Conservation (phyloP, 2,329 filamentous ascomycete species). For the Coniella vitis region DNA sequence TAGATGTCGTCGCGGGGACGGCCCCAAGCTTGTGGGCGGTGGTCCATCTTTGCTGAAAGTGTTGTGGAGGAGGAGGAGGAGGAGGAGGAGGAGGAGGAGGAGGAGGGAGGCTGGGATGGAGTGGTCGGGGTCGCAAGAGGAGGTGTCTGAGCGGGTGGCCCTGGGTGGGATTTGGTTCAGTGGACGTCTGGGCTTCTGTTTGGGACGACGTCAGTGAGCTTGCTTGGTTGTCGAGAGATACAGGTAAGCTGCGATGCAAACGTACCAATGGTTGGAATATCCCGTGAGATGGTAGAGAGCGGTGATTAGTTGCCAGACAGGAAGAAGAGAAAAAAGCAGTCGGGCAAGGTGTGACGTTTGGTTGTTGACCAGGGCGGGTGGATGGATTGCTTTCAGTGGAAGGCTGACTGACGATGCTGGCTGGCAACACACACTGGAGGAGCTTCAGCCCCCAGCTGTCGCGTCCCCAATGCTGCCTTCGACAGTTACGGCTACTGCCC, state of each 20-base stretch:
- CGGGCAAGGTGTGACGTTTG: background rate
- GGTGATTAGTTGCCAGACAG: too few species aligned
- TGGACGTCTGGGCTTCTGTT: slow-evolving; percentile 2
- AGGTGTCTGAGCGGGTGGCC: background rate
- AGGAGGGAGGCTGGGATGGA: slow-evolving; percentile 4
- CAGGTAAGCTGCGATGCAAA: too few species aligned
- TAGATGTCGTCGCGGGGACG: slow-evolving; percentile 94
- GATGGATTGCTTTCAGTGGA: background rate
- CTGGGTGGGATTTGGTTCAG: background rate
- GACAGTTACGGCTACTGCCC: slow-evolving; percentile 23
- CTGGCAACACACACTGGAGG: background rate
- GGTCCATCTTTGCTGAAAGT: slow-evolving; percentile 49
- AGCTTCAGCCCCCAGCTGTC: slow-evolving; percentile 1
- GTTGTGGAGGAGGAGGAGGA: background rate
- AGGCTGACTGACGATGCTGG: background rate
- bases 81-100: background rate
- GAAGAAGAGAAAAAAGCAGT: too few species aligned
- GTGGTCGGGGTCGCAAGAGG: slow-evolving; percentile 11
- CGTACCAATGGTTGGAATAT: background rate
- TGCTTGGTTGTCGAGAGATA: background rate
- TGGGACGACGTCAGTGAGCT: slow-evolving; percentile 12
- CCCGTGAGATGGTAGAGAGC: too few species aligned
- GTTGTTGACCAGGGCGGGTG: background rate
- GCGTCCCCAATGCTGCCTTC: slow-evolving; percentile 6
- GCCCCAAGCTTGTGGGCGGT: slow-evolving; percentile 67